These are phyloP conservation scores for Delphinella strobiligena DNA, from an alignment of 2,329 filamentous ascomycete genomes.

Conservation along the genomic window DNA sequence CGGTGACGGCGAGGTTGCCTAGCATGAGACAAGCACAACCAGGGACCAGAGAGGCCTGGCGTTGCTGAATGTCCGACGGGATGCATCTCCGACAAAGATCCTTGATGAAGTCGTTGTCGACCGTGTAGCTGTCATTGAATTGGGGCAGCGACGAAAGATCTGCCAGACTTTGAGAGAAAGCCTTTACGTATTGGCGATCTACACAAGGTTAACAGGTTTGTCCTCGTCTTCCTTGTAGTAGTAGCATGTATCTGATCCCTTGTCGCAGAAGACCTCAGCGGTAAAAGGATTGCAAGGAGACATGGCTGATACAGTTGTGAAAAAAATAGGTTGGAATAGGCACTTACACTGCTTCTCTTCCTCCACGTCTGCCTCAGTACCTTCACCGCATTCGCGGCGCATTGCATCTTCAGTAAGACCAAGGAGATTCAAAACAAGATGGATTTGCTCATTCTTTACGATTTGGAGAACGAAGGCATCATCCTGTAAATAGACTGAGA, in stretches of 20 bases:
- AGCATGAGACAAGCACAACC: constrained; percentile 9
- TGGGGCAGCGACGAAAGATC: constrained; percentile 5
- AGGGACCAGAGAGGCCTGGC: constrained; percentile 3
- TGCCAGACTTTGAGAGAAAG: constrained; percentile 2
- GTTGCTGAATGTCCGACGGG: neutral
- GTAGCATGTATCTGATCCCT: no score
- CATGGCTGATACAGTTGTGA: neutral
- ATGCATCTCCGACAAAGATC: constrained; percentile 5
- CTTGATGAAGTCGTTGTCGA: constrained; percentile 1
- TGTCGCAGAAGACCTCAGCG: no score
- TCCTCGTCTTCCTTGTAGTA: neutral
- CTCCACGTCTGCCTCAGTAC: constrained; percentile 2
- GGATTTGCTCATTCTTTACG: constrained; percentile 2
- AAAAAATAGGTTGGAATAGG: no score
- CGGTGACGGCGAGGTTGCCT: constrained; percentile 8
- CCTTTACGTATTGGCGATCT: neutral
- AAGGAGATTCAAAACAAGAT: constrained; percentile 8
- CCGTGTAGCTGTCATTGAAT: constrained; percentile 3
- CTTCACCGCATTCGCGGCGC: constrained; percentile 1
- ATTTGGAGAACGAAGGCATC: constrained; percentile 6
- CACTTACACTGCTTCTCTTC: constrained; percentile 6
- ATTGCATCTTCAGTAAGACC: constrained; percentile 5
- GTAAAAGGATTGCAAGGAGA: no score
- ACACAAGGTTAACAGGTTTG: neutral
- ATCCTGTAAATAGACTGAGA: constrained; percentile 6